Evolutionary conservation across 257 asterid genomes (phyloP), one percentile per base, ranked within the genome.

Genomic region (Ilex aquifolium): DNA sequence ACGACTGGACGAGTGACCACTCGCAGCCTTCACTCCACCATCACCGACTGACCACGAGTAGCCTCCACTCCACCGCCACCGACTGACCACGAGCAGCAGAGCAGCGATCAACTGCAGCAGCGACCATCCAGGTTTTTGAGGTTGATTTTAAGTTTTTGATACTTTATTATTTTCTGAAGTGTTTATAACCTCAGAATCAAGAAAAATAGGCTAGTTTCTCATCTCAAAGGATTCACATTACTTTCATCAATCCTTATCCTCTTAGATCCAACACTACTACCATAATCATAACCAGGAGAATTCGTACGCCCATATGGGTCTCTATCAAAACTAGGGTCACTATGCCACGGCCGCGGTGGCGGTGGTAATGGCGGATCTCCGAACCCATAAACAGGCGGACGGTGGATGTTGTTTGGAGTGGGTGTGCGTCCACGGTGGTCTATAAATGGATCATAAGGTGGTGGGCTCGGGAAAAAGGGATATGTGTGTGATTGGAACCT

Each of bases 201-300:
- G n/a, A n/a, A n/a, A n/a, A n/a, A n/a, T n/a, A n/a, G n/a, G n/a
- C n/a, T n/a, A n/a, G n/a, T n/a, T n/a, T n/a, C n/a, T n/a, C n/a
- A n/a, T 57, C 59, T 36, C 29, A 56, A 31, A 14, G 67, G 44
- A 60, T 55, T 66, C 32, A 13, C 69, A 16, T 8, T 51, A 17
- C 39, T 61, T 36, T 70, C 68, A 52, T 85, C 81, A 52, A 75
- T 52, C 54, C 94, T 82, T 82, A 76, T 75, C 69, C 88, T 80
- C 78, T 92, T 92, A 8, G 65, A 82, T 50, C 94, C 95, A 66
- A 72, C 63, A 60, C 65, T 80, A 60, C 62, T 55, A 61, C 63
- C 69, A 46, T 31, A 70, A 80, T 74, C 77, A 72, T 31, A 51
- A 63, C 69, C 72, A 31, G 71, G 67, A 56, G 67, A 70, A 36